These are phyloP conservation scores for Cavenderia fasciculata DNA, from an alignment of 78 protist genomes.

Conservation along the genomic window DNA sequence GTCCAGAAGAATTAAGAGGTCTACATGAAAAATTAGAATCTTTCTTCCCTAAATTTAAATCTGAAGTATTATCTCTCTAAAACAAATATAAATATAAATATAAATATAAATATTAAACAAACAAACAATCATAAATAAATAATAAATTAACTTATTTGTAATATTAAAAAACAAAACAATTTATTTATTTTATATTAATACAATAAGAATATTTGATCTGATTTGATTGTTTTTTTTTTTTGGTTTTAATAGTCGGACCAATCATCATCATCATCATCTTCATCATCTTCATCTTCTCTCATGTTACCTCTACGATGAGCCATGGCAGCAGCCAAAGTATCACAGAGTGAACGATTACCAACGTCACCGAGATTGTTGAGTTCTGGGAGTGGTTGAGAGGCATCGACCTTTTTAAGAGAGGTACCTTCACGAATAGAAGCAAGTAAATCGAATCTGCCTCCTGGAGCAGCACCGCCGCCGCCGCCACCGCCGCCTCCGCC, in stretches of 20 bases:
- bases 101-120: not conserved
- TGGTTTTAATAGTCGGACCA: conserved; percentile 71
- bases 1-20: conserved; percentile 79
- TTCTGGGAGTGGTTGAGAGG: conserved; percentile 38
- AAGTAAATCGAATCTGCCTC: conserved; percentile 61
- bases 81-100: not conserved
- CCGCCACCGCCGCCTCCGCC: not conserved
- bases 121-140: too few species aligned
- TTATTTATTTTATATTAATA: too few species aligned
- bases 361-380: conserved; percentile 46
- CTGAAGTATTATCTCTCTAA: conserved; percentile 6
- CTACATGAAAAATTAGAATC: conserved; percentile 75
- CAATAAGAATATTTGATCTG: too few species aligned
- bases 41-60: conserved; percentile 32
- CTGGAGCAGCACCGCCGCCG: conserved; percentile 20
- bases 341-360: conserved; percentile 65
- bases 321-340: conserved; percentile 79
- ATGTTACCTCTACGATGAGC: conserved; percentile 74
- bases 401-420: conserved; percentile 58
- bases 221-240: too few species aligned
- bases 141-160: too few species aligned
- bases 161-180: too few species aligned
- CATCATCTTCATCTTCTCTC: conserved; percentile 71
- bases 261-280: conserved; percentile 82
- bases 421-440: conserved; percentile 63